Conservation (phyloP, 176 grass and related monocot genomes). For the Poa annua region DNA sequence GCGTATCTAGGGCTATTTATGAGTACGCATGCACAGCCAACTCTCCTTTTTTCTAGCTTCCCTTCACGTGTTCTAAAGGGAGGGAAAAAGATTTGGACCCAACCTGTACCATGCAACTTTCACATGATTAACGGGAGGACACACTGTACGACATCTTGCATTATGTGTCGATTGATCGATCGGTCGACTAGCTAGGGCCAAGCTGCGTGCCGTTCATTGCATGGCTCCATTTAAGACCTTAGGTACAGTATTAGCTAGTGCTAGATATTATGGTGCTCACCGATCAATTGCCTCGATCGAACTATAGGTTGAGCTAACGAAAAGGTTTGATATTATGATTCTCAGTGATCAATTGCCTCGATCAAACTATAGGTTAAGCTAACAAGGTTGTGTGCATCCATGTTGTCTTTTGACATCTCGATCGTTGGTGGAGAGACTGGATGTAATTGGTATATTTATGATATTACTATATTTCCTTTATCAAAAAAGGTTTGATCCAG, state of each 20-base stretch:
- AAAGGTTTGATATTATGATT: too few relatives aligned
- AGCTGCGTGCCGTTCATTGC: background rate
- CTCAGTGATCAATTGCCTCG: too few relatives aligned
- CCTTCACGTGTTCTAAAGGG: conserved; percentile 30
- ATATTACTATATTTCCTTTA: too few relatives aligned
- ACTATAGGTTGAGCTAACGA: too few relatives aligned
- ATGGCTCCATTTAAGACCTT: conserved; percentile 7
- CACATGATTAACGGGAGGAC: conserved; percentile 53
- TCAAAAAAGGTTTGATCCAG: background rate
- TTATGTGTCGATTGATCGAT: conserved; percentile 13
- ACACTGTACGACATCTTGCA: conserved; percentile 23
- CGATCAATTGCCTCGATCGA: background rate
- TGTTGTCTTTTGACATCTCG: too few relatives aligned
- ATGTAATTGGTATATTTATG: too few relatives aligned
- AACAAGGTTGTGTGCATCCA: too few relatives aligned
- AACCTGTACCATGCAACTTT: conserved; percentile 34
- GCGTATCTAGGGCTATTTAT: conserved; percentile 4
- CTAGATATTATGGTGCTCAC: background rate
- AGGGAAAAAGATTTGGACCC: conserved; percentile 17
- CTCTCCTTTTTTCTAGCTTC: conserved; percentile 24
- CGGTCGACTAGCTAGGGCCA: background rate
- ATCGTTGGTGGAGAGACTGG: too few relatives aligned
- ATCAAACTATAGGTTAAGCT: too few relatives aligned
- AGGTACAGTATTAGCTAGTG: background rate
- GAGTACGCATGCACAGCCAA: conserved; percentile 20